A percentile compares a stretch with the other conserved stretches of the same genome.
These are phyloP conservation scores for Ocimum tenuiflorum DNA, from an alignment of 257 asterid species.

Conservation along the genomic window DNA sequence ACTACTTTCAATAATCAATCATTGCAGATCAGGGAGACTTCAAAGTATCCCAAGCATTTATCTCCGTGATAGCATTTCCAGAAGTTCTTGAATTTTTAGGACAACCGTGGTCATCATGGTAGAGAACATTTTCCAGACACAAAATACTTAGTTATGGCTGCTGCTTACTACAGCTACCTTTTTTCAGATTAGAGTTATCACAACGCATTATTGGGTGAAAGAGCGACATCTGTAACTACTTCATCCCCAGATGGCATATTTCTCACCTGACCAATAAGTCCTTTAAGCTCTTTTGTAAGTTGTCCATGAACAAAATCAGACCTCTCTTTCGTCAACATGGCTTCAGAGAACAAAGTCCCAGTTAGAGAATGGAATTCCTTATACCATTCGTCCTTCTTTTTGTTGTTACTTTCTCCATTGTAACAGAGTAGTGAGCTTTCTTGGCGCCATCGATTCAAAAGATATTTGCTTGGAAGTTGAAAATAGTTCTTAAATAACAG, in stretches of 20 bases:
- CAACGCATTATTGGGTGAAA: slow-evolving; percentile 29
- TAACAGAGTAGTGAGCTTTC: slow-evolving; percentile 37
- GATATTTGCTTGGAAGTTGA: slow-evolving; percentile 54
- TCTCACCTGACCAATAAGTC: slow-evolving; percentile 43
- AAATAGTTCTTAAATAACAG: slow-evolving; percentile 52
- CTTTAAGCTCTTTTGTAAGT: slow-evolving; percentile 38
- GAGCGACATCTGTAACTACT: slow-evolving; percentile 24
- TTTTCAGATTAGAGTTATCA: slow-evolving; percentile 19
- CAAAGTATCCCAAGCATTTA: neutral
- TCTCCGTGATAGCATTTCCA: slow-evolving; percentile 1
- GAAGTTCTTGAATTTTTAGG: neutral
- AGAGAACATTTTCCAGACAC: slow-evolving; percentile 10
- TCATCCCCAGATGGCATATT: slow-evolving; percentile 43
- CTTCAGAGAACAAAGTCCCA: slow-evolving; percentile 50
- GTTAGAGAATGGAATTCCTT: slow-evolving; percentile 44
- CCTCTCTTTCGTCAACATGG: slow-evolving; percentile 44
- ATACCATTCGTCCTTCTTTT: slow-evolving; percentile 39
- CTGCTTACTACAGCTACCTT: slow-evolving; percentile 10
- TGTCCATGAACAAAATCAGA: slow-evolving; percentile 47
- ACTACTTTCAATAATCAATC: slow-evolving; percentile 13
- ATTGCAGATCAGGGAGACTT: neutral
- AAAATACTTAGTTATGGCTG: neutral
- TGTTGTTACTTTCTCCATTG: slow-evolving; percentile 24
- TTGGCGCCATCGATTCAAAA: slow-evolving; percentile 49
- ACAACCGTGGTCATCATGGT: neutral